phyloP scores from a whole-genome alignment of 1,284 basidiomycete genomes.

The Cutaneotrichosporon cutaneum region DNA sequence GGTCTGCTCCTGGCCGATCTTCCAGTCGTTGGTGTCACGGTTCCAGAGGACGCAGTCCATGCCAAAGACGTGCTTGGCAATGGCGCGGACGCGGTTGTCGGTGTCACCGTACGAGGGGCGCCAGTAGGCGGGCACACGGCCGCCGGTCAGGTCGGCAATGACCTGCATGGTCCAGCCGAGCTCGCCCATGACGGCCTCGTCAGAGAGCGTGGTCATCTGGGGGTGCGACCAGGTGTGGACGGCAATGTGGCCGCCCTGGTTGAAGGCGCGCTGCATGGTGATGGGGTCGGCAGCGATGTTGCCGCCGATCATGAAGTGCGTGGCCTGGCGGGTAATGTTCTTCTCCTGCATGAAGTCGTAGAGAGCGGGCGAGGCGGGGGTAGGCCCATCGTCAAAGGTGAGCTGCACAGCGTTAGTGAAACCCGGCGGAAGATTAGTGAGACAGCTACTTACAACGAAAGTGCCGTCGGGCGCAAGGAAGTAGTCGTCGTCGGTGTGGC shows the following conservation, averaged over 20 bases:
- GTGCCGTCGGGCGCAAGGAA: conserved; percentile 39
- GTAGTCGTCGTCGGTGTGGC: conserved; percentile 37
- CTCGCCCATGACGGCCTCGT: conserved; percentile 60
- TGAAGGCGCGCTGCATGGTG: conserved; percentile 30
- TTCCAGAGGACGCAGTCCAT: conserved; percentile 52
- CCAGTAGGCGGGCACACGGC: conserved; percentile 51
- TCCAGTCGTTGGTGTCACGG: conserved; percentile 52
- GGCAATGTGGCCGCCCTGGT: conserved; percentile 46
- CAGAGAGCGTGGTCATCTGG: conserved; percentile 56
- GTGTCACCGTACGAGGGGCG: conserved; percentile 55
- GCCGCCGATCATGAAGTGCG: conserved; percentile 55
- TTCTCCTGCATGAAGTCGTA: conserved; percentile 57
- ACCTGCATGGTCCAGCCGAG: conserved; percentile 56
- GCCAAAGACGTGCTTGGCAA: conserved; percentile 54
- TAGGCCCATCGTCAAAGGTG: conserved; percentile 59
- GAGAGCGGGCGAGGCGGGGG: conserved; percentile 55
- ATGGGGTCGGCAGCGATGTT: conserved; percentile 27
- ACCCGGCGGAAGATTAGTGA: neutral
- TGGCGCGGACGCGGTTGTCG: conserved; percentile 58
- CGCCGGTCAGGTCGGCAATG: conserved; percentile 49
- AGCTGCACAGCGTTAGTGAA: conserved; percentile 27
- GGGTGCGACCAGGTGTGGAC: conserved; percentile 59
- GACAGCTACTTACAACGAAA: conserved; percentile 37
- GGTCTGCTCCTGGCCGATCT: conserved; percentile 43
- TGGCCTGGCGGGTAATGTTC: conserved; percentile 55